Percentiles rank a stretch among this genome's conserved stretches.
phyloP scores from a whole-genome alignment of 345 rosid genomes.

The Rhizophora mangle region DNA sequence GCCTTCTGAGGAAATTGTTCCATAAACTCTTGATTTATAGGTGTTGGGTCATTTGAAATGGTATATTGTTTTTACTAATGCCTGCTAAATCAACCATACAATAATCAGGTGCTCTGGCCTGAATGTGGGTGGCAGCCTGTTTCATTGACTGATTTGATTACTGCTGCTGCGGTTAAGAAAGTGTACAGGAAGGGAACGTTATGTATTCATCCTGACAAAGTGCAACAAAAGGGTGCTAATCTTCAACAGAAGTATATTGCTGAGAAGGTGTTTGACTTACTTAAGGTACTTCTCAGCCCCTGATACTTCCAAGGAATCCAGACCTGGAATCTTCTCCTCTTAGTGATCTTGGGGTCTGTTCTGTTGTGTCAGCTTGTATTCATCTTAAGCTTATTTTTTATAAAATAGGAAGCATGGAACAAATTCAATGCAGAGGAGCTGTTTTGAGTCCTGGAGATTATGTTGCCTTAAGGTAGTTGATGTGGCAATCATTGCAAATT shows the following conservation, averaged over 20 bases:
- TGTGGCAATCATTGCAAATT: conserved; percentile 18
- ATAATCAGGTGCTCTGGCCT: conserved; percentile 93
- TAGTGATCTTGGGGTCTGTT: neutral
- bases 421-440: conserved; percentile 90
- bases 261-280: conserved; percentile 94
- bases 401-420: conserved; percentile 77
- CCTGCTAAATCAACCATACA: neutral
- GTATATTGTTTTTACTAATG: too few relatives aligned
- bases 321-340: neutral
- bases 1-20: too few relatives aligned
- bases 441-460: conserved; percentile 37
- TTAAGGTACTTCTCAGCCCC: conserved; percentile 52
- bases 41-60: too few relatives aligned
- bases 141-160: conserved; percentile 84
- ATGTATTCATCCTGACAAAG: conserved; percentile 98
- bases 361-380: neutral
- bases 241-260: conserved; percentile 94
- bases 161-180: conserved; percentile 77
- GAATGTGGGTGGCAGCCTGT: conserved; percentile 97
- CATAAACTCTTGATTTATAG: too few relatives aligned
- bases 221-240: conserved; percentile 95
- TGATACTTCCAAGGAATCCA: neutral
- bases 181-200: conserved; percentile 82
- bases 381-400: neutral
- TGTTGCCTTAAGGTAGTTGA: conserved; percentile 11